Evolutionary conservation across 2,329 filamentous ascomycete genomes (phyloP), one percentile per base, ranked within the genome.

Genomic region (Ophiocordyceps camponoti-leonardi): DNA sequence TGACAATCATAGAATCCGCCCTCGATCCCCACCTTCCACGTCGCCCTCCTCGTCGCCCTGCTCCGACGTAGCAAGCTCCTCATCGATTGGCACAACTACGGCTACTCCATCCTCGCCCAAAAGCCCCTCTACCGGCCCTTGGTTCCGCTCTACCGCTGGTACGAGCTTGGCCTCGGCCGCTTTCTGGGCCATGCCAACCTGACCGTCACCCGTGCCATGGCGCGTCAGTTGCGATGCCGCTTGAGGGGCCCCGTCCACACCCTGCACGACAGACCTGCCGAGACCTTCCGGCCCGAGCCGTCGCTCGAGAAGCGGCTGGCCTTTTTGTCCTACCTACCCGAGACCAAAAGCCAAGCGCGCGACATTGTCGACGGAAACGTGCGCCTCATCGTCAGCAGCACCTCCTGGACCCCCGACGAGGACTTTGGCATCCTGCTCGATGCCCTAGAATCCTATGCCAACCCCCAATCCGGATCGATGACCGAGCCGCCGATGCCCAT

Each of bases 31-130:
- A 94, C 87, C 0, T 75, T 98, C 20, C 75, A 81, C 44, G 68
- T 95, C 35, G 83, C 86, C 16, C 70, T 80, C 20, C 49, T 88
- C 4, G 71, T 86, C 43, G 85, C 84, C 55, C 75, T 79, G 53
- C 61, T 94, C 44, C 81, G 92, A 44, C 81, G 85, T 53, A 94
- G 85, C 37, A 76, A 77, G 47, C 73, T 98, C 4, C 72, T 96
- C 49, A 83, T 96, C 46, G 92, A 98, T 67, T 98, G 92, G 92
- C 92, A 98, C 68, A 98, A 98, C 64, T 96, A 95, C 62, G 92
- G 90, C 53, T 94, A 90, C 71, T 90, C 86, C 10, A 94, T 98
- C 54, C 76, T 98, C 4, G 83, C 74, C 6, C 69, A 74, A 43
- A 76, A 72, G 43, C 65, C 68, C 22, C 71, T 75, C 39, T 61